Base-by-base conservation (phyloP, 768 basidiomycete genomes). In the Hortiboletus campestris region DNA sequence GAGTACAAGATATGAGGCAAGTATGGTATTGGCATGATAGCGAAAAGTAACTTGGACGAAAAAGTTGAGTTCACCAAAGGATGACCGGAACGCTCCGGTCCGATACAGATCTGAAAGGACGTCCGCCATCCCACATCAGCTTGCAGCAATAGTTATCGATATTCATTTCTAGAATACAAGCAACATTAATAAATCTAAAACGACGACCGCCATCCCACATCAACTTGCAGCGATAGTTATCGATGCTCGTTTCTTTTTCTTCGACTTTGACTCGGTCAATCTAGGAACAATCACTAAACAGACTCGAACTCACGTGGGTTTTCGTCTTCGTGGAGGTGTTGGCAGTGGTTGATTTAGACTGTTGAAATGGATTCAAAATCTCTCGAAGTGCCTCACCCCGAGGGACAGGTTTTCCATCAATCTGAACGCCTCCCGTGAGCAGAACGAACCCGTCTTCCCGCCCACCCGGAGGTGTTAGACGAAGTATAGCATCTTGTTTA, bases 1-100 rank as follows among this genome's bases (percentile, higher is more conserved):
- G 85, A 81, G 68, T 82, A 89, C 58, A 88, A 49, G 50, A 85
- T 73, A 61, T 89, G 86, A 29, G 84, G 85, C 54, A 86, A 65
- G 72, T 88, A 88, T 29, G 72, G 62, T 52, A 60, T 53, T 4
- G 53, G 51, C 72, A 73, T 25, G 25, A 25, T 73, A 3, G 17
- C 14, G 43, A 20, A 47, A 17, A 11, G 32, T 43, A 9, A 36
- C 41, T 25, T 25, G 25, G 25, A 25, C 25, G 25, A 25, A 4
- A 20, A 22, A 17, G 20, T 20, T 14, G 9, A 2, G 7, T 29
- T 11, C 13, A 6, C 1, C 6, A 31, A 50, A 36, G 25, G 25
- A 7, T 10, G 25, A 25, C 25, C 25, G 25, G 25, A 25, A 6
- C 25, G 25, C 25, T 25, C 6, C 25, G 25, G 25, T 25, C 25